A percentile compares a stretch with the other conserved stretches of the same genome.
These are phyloP conservation scores for Lizonia empirigonia DNA, from an alignment of 2,329 filamentous ascomycete genomes.

Conservation along the genomic window DNA sequence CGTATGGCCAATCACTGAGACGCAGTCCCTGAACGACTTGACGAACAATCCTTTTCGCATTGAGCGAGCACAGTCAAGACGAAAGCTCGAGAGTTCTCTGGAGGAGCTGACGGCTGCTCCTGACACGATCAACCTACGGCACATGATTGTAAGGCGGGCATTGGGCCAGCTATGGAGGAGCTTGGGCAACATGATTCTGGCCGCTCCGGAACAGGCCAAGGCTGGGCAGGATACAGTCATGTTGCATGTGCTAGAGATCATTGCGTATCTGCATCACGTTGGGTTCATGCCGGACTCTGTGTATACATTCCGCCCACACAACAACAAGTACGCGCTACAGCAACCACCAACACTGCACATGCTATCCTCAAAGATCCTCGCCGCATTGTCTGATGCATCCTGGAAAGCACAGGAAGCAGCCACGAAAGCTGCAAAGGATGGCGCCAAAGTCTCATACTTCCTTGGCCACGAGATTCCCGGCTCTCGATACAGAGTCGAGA, in stretches of 20 bases:
- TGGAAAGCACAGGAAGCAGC: conserved; percentile 55
- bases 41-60: conserved; percentile 32
- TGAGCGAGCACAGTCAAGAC: conserved; percentile 21
- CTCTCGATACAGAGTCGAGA: conserved; percentile 49
- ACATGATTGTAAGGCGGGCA: conserved; percentile 39
- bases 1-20: conserved; percentile 23
- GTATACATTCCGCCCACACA: conserved; percentile 48
- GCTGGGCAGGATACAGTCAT: conserved; percentile 40
- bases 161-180: conserved; percentile 55
- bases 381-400: conserved; percentile 56
- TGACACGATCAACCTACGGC: conserved; percentile 29
- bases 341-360: conserved; percentile 57
- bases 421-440: conserved; percentile 32
- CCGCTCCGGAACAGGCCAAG: conserved; percentile 33
- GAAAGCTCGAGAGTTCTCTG: conserved; percentile 24
- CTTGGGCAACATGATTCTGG: conserved; percentile 54
- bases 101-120: conserved; percentile 36
- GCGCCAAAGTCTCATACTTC: conserved; percentile 47
- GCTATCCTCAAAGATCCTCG: conserved; percentile 56
- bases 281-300: conserved; percentile 55
- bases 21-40: conserved; percentile 27
- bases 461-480: conserved; percentile 53
- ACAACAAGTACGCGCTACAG: conserved; percentile 47
- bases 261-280: conserved; percentile 55
- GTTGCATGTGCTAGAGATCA: conserved; percentile 54